Base-by-base conservation (phyloP, 169 alveolate genomes). In the Plasmodium ovale region DNA sequence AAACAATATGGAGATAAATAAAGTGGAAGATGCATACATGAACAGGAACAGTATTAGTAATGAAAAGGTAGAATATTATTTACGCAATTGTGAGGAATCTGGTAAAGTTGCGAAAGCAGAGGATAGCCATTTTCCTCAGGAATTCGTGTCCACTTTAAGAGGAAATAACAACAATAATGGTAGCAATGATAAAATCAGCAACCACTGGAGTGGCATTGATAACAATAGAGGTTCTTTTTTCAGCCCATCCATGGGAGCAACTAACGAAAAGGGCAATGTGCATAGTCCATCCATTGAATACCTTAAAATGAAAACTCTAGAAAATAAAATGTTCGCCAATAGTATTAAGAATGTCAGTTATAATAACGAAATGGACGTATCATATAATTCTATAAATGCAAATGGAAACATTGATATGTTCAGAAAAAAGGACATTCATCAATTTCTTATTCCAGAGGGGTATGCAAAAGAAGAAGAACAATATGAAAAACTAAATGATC, bases 401-500 rank as follows among this genome's bases (percentile, higher is more conserved):
- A 69, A 69, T 31, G 29, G 47, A 54, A 65, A 31, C 31, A 44
- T 14, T 29, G 47, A 21, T 23, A 3, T 25, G n/a, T 21, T 44
- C 21, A 27, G 19, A 19, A 47, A 10, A 7, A 16, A 27, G 27
- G 47, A 69, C 19, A 2, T 21, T 16, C 6, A 59, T 21, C 69
- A 23, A 6, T 21, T 0, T 7, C 7, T 1, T 1, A 6, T 23
- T 0, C 69, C 2, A 25, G 2, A 25, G 1, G 19, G 19, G 4
- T 29, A 27, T 47, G 14, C 33, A 29, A n/a, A 6, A 47, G 54
- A 69, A 44, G 65, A 47, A 69, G 39, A 1, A 31, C 67, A 69
- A 16, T 56, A 25, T 10, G 58, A 35, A 47, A 69, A 69, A 69
- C 9, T 49, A 69, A 9, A 69, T 16, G 42, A 53, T 33, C 42